Evolutionary conservation across 305 asterid species (phyloP), one percentile per base, ranked within the genome.

Genomic region (Fraxinus baroniana): DNA sequence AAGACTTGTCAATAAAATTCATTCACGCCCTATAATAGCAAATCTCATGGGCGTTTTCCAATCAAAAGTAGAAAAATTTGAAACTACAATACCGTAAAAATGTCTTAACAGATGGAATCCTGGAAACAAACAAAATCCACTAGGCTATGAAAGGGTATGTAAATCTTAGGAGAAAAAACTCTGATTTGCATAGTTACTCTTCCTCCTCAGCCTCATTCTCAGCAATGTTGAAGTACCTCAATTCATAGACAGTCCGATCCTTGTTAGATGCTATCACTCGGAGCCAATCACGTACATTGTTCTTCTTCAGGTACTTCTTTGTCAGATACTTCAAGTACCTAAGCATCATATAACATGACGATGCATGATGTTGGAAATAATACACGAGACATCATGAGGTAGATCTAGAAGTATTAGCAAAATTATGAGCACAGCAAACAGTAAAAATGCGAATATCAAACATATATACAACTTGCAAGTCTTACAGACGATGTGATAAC

Each of bases 191-290:
- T 26, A n/a, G 44, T 83, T 82, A 94, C 35, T 93, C 97, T 87
- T 94, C 97, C 15, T 93, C 98, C 79, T 95, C 98, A 1, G 90
- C 98, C 81, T 93, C 98, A 78, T 92, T 92, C 86, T 95, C 98
- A 3, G 98, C 98, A 85, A 95, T 95, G 95, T 95, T 95, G 92
- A 95, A 95, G 91, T 95, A 95, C 79, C 97, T 91, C 79, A 95
- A 85, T 83, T 95, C 98, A 83, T 95, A 95, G 33, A 93, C 89
- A 71, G 46, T 93, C 35, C 90, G 79, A 20, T 92, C 94, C 78
- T 91, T 89, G 92, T 94, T 93, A 72, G 98, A 87, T 46, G 97
- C 89, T 62, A 93, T 93, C 83, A 93, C 95, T 8, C 97, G 88
- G 41, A 90, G 94, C 95, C 97, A 91, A 83, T 93, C 94, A 49